Evolutionary conservation across 805 yeast genomes (phyloP).

Genomic region (Candida coleopterorum): DNA sequence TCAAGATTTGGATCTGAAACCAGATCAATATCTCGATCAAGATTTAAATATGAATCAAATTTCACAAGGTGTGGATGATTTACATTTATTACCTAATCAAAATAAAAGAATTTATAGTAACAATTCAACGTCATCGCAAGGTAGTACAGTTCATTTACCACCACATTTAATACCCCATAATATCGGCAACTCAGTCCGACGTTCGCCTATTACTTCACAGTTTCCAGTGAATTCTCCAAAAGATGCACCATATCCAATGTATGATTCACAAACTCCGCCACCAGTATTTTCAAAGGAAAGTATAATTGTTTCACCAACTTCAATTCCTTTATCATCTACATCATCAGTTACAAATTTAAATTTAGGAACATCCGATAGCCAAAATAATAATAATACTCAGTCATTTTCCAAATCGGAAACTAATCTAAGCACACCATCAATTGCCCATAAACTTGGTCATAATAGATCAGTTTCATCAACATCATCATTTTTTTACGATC

Average conservation of each 20-base stretch:
- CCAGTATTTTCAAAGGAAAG: conserved; percentile 18
- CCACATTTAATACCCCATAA: conserved; percentile 5
- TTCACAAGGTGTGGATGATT: conserved; percentile 7
- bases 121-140: background rate
- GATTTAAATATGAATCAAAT: background rate
- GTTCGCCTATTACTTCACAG: conserved; percentile 1
- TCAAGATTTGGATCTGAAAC: conserved; percentile 7
- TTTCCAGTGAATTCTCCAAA: background rate
- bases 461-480: conserved; percentile 33
- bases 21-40: no score
- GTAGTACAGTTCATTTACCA: background rate
- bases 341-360: conserved; percentile 35
- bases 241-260: conserved; percentile 14
- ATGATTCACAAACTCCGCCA: conserved; percentile 23
- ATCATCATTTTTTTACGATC: conserved; percentile 33
- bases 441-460: conserved; percentile 21
- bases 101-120: background rate
- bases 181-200: background rate
- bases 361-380: conserved; percentile 9
- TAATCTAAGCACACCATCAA: conserved; percentile 18
- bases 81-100: conserved; percentile 9
- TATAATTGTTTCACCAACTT: conserved; percentile 17
- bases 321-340: conserved; percentile 27
- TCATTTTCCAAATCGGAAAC: conserved; percentile 23
- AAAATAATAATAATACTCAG: background rate